Base-by-base conservation (phyloP, 225 moss, liverwort and hornwort genomes). In the Marchantia polymorpha region DNA sequence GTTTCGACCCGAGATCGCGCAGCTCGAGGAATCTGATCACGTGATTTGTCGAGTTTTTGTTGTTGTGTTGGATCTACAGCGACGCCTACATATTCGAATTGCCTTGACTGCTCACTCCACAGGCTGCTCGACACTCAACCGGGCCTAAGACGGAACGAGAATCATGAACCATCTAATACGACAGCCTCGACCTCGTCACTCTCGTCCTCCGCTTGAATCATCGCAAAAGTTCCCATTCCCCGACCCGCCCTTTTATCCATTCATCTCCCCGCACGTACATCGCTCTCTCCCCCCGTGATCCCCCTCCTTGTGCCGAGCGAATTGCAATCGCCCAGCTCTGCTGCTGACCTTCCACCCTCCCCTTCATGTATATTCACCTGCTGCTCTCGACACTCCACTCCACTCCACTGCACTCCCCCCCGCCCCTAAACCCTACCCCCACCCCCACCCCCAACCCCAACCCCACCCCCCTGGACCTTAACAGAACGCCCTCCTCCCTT, bases 111-210 rank as follows among this genome's bases (percentile, higher is more conserved):
- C 39, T 39, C 11, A 31, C 27, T 70, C 48, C 70, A 19, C 19
- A 46, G 12, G 70, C 20, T 70, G 46, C 70, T 70, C 48, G 48
- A 70, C 70, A 70, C 70, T 70, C 70, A 70, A 70, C 67, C 67
- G 31, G 67, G 67, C 6, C 70, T 48, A 47, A 70, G 22, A 48
- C 13, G 70, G 70, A 70, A 70, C 29, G 67, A 31, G 67, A 67
- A 67, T 67, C 67, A 12, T 22, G 31, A 61, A 47, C 48, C 39
- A 39, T 39, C 48, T 47, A 70, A 70, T 30, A 70, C 10, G 67
- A 70, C 70, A 47, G 14, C 46, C 20, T 20, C 0, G 22, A 70
- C 70, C 70, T 70, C 70, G 70, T 70, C 70, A 70, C 39, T 46
- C 46, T 65, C 27, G 25, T 3, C 47, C 13, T 47, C 46, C 39